phyloP scores from a whole-genome alignment of 1,284 basidiomycete species.

The Pseudozyma sp. region DNA sequence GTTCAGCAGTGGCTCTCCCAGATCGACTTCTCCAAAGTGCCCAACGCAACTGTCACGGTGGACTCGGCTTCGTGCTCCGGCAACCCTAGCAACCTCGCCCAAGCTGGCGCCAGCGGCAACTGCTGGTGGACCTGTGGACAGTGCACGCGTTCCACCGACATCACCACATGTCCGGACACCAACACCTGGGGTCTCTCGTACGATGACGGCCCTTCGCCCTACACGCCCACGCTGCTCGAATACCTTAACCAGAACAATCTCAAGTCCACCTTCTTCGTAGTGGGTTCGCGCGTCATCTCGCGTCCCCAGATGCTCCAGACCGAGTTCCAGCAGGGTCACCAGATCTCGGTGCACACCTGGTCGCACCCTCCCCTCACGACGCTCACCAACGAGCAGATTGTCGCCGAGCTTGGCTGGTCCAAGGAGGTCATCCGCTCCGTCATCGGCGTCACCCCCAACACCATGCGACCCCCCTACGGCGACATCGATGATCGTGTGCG shows the following conservation, averaged over 20 bases:
- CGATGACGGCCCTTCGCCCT: constrained; percentile 85
- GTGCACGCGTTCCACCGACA: constrained; percentile 78
- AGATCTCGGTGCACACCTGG: constrained; percentile 71
- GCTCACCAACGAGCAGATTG: constrained; percentile 85
- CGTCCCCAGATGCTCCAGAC: constrained; percentile 80
- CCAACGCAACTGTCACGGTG: constrained; percentile 75
- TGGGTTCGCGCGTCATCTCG: constrained; percentile 88
- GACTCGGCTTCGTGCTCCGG: constrained; percentile 76
- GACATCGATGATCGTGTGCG: constrained; percentile 69
- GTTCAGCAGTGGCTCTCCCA: constrained; percentile 80
- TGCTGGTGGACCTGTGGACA: constrained; percentile 88
- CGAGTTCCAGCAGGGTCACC: constrained; percentile 81
- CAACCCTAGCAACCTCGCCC: constrained; percentile 74
- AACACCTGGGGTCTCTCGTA: constrained; percentile 78
- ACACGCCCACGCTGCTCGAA: constrained; percentile 78
- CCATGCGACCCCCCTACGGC: constrained; percentile 70
- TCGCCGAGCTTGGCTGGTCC: constrained; percentile 93
- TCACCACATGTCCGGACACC: constrained; percentile 82
- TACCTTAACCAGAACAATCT: constrained; percentile 78
- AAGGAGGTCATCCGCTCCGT: constrained; percentile 79
- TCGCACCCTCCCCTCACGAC: constrained; percentile 76
- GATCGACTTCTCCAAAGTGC: constrained; percentile 76
- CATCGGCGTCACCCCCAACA: constrained; percentile 66
- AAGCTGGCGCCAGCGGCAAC: constrained; percentile 73
- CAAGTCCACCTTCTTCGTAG: constrained; percentile 88